A percentile compares a stretch with the other conserved stretches of the same genome.
Evolutionary conservation across 2,329 filamentous ascomycete species (phyloP).

Genomic region (Aureobasidium leucospermi): DNA sequence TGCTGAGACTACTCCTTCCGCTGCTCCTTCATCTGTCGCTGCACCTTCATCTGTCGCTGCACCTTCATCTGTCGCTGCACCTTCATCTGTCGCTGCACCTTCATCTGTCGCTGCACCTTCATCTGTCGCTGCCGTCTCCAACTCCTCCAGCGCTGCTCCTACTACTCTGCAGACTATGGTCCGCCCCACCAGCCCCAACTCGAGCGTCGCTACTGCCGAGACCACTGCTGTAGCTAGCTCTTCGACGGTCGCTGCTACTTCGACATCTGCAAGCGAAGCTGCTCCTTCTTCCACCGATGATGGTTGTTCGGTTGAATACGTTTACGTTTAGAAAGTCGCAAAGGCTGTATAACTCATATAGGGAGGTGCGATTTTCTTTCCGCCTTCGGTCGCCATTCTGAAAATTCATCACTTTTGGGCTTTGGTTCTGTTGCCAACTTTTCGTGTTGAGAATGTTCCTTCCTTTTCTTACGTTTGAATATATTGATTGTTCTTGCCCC

Average conservation of each 20-base stretch:
- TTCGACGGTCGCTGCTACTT: not conserved
- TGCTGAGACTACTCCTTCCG: not conserved
- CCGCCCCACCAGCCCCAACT: not conserved
- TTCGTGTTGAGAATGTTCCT: too few relatives aligned
- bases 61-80: not conserved
- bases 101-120: not conserved
- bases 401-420: too few relatives aligned
- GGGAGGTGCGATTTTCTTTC: too few relatives aligned
- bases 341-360: too few relatives aligned
- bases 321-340: conserved; percentile 12
- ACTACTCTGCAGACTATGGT: conserved; percentile 1
- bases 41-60: not conserved
- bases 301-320: conserved; percentile 15
- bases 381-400: too few relatives aligned
- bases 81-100: too few relatives aligned
- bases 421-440: too few relatives aligned
- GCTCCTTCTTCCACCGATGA: not conserved
- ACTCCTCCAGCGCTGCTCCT: not conserved
- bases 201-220: not conserved
- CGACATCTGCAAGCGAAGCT: not conserved
- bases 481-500: too few relatives aligned
- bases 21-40: not conserved
- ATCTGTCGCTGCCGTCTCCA: not conserved
- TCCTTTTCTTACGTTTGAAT: too few relatives aligned
- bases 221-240: not conserved